A percentile compares a stretch with the other conserved stretches of the same genome.
Evolutionary conservation across 23 red algal genomes (phyloP).

Genomic region (Gracilariopsis chorda): DNA sequence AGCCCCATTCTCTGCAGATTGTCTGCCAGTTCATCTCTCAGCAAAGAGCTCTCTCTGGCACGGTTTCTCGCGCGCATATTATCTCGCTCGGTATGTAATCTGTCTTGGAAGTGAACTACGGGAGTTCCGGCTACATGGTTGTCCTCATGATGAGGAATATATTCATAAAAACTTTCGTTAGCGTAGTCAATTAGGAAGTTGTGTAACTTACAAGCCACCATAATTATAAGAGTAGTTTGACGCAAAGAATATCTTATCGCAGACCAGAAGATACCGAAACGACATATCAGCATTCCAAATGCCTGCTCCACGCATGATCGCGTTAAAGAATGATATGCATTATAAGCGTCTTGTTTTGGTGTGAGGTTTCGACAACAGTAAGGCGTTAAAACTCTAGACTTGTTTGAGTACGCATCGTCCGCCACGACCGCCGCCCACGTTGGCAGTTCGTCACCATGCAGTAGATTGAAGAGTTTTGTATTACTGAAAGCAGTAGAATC

Average conservation of each 20-base stretch:
- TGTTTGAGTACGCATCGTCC: constrained; percentile 27
- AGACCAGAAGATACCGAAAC: constrained; percentile 39
- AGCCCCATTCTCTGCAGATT: too few species aligned
- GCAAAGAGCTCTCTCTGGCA: too few species aligned
- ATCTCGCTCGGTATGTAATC: too few species aligned
- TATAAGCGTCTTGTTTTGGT: background rate
- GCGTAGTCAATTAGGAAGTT: background rate
- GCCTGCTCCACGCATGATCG: background rate
- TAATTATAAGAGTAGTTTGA: background rate
- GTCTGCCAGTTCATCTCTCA: too few species aligned
- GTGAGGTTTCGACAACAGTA: background rate
- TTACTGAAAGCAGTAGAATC: constrained; percentile 21
- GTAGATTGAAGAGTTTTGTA: background rate
- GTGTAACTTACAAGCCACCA: constrained; percentile 26
- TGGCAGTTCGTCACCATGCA: too few species aligned
- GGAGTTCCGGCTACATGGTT: constrained; percentile 32
- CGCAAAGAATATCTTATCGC: background rate
- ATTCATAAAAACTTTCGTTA: background rate
- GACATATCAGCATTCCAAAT: constrained; percentile 31
- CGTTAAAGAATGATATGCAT: background rate
- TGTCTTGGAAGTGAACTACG: too few species aligned
- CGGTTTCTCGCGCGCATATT: too few species aligned
- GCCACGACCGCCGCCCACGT: background rate
- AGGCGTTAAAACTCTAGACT: background rate
- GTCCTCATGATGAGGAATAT: background rate